Base-by-base conservation (phyloP, 2,329 filamentous ascomycete species). In the Sarocladium oryzae region DNA sequence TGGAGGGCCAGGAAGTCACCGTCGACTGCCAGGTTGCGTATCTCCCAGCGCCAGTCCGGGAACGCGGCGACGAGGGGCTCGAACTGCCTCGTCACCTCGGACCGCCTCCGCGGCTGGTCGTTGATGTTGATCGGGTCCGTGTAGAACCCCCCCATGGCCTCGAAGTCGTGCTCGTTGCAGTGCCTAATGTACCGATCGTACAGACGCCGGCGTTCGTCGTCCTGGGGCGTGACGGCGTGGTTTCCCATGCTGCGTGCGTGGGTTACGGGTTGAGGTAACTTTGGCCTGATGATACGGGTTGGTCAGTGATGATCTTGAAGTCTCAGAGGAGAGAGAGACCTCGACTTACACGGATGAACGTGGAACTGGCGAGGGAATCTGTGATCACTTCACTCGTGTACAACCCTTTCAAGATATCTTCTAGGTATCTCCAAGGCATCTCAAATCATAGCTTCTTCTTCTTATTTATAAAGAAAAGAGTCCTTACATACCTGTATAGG, bases 31-130 rank as follows among this genome's bases (percentile, higher is more conserved):
- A 53, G 18, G 13, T 38, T 16, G n/a, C 49, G 26, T 21, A 53
- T 40, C 13, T 51, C 48, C 52, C 52, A 53, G 18, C 51, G 48
- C 52, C 52, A 53, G 24, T 53, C 52, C 3, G 52, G 52, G 26
- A 53, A 53, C 10, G 18, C 52, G 10, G 40, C 48, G 13, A 51
- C 52, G 2, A 53, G 48, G 16, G 51, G 51, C 32, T 50, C 21
- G 51, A 53, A 53, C 20, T 53, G 48, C 18, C 35, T 36, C 21
- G 52, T 53, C 8, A 51, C 52, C 11, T 36, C 23, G 11, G 48
- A 11, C 6, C 38, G 38, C 32, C 20, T 36, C 49, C 38, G 46
- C 3, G 52, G 52, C 26, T 53, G 46, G 32, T 53, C 49, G 28
- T 53, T 53, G 37, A 51, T 53, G 23, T 40, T 53, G 30, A 53